Conservation (phyloP, 805 yeast genomes). For the Torulaspora microellipsoides region DNA sequence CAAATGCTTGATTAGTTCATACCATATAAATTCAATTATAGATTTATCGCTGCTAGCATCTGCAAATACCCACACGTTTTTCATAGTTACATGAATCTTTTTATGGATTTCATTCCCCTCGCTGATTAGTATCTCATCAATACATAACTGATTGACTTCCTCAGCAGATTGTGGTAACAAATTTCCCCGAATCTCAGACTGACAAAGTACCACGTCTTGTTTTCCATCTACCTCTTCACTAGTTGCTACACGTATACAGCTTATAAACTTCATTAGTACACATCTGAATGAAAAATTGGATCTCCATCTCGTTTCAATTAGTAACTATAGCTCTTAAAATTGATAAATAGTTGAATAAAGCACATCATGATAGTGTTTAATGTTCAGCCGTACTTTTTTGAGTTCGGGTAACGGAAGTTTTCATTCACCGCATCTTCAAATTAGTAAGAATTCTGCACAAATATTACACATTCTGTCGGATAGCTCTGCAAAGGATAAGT, state of each 20-base stretch:
- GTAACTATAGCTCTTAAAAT: too few species aligned
- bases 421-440: too few species aligned
- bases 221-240: constrained; percentile 3
- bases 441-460: not conserved
- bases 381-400: too few species aligned
- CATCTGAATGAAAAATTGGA: not conserved
- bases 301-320: too few species aligned
- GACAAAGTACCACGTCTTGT: constrained; percentile 17
- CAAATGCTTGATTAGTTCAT: constrained; percentile 20
- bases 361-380: too few species aligned
- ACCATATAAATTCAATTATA: constrained; percentile 17
- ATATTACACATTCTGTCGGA: constrained; percentile 8
- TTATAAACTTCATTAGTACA: constrained; percentile 15
- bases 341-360: too few species aligned
- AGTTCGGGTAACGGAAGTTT: too few species aligned
- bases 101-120: constrained; percentile 25
- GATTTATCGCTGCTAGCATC: constrained; percentile 1
- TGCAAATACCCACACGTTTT: constrained; percentile 13
- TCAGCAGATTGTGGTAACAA: constrained; percentile 5
- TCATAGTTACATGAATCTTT: not conserved
- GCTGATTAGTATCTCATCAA: constrained; percentile 18
- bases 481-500: too few species aligned
- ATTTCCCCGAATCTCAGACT: constrained; percentile 4
- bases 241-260: constrained; percentile 17
- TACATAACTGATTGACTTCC: constrained; percentile 2